Evolutionary conservation across 805 yeast species (phyloP), one percentile per base, ranked within the genome.

Genomic region (Lachancea lanzarotensis): DNA sequence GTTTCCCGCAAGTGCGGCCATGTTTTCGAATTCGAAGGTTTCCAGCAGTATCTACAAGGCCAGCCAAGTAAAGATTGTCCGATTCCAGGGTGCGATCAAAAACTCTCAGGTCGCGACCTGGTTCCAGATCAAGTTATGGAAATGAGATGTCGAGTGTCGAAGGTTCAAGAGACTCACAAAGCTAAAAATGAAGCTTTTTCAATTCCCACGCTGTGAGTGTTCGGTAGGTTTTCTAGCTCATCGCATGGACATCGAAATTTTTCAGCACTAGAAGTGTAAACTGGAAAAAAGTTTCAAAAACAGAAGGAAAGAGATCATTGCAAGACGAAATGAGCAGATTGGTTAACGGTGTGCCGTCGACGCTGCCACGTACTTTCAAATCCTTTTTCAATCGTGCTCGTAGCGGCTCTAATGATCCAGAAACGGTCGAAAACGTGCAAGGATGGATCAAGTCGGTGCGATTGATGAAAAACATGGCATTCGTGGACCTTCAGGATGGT

Each of bases 401-500:
- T 11, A 12, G 31, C 32, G 43, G 45, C 10, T 41, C 47, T n/a
- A 38, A 34, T 22, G 40, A 43, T 4, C 44, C 47, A 13, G 41
- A 34, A 13, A 41, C 13, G 25, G 22, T 45, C 25, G 42, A 46
- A 32, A 42, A 59, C 2, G 71, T 85, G 4, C 68, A 72, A 22
- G 98, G 98, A 1, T 82, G 87, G 82, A 75, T 93, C 18, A 78
- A 78, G 44, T 74, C 89, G 0, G 76, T 87, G 1, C 74, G 96
- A 40, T 63, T 73, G 8, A 75, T 88, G 59, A 89, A 89, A 58
- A 83, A 81, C 43, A 72, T 85, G 3, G 84, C 88, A 0, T 93
- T 93, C 62, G 67, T 89, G 3, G 95, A 88, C 55, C 52, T 93
- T 10, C 66, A 75, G 2, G 98, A 93, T 60, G 98, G 98, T 0